Conservation (phyloP, 2,329 filamentous ascomycete species). For the Nemania serpens region DNA sequence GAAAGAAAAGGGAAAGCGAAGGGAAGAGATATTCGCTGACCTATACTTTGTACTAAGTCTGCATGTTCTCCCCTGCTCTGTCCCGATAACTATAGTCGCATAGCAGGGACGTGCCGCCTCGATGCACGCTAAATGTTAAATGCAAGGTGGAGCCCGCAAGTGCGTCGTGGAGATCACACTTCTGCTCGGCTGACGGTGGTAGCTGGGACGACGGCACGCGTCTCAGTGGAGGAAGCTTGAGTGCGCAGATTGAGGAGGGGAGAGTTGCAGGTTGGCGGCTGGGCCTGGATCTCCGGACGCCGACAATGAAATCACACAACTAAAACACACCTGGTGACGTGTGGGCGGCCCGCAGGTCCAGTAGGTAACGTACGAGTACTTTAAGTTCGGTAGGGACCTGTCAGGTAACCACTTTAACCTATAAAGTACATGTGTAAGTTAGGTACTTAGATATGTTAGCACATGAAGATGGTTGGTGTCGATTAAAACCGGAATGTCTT, state of each 20-base stretch:
- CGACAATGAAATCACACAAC: constrained; percentile 14
- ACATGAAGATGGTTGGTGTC: too few relatives aligned
- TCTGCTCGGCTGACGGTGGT: constrained; percentile 17
- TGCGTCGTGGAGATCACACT: constrained; percentile 14
- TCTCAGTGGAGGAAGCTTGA: constrained; percentile 8
- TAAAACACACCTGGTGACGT: constrained; percentile 13
- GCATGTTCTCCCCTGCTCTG: neutral
- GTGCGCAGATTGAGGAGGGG: constrained; percentile 1
- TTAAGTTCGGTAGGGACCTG: too few relatives aligned
- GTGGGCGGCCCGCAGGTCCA: neutral
- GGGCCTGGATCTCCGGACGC: constrained; percentile 16
- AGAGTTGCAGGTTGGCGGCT: constrained; percentile 10
- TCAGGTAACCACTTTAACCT: too few relatives aligned
- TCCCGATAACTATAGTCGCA: too few relatives aligned
- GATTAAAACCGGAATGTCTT: too few relatives aligned
- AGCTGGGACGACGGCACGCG: constrained; percentile 5
- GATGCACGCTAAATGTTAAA: too few relatives aligned
- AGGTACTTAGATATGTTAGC: too few relatives aligned
- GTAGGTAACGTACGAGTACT: too few relatives aligned
- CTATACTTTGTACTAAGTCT: neutral
- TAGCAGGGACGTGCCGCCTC: too few relatives aligned
- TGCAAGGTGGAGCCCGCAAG: constrained; percentile 5
- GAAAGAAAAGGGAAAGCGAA: too few relatives aligned
- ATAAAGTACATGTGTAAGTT: too few relatives aligned
- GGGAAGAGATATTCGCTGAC: neutral